Base-by-base conservation (phyloP, 352 stramenopile species). In the Phytopythium mirpurense region DNA sequence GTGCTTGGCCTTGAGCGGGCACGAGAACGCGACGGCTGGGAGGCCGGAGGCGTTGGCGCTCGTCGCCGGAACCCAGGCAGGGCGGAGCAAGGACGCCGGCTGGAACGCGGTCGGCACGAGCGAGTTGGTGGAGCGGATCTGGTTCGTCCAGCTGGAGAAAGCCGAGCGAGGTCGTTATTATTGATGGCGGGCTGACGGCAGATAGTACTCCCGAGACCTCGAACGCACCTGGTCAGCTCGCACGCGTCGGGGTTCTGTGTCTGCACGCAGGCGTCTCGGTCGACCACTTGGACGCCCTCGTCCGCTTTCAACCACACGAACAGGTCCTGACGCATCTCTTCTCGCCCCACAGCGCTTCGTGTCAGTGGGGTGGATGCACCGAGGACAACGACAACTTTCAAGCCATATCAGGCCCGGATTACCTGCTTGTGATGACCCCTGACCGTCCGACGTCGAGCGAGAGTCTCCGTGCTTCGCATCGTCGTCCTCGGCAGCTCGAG, bases 231-330 rank as follows among this genome's bases (percentile, higher is more conserved):
- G 48, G 55, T 83, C 10, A 84, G 57, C 10, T 72, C 62, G 34
- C 77, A 88, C 2, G 56, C 60, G 9, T 62, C 62, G 16, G 51
- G 34, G 16, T 66, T 54, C 1, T 65, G 72, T 9, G 68, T 66
- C 9, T 62, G 41, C 18, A 68, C 49, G 31, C 77, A 86, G 36
- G 64, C 60, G 0, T 41, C 37, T 2, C 66, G 21, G 26, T 74
- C 65, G 10, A 78, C 63, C 9, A 88, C 60, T 19, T 86, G 55
- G 1, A 88, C 72, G 19, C 74, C 77, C 26, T 59, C 65, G 47
- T 88, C 72, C 5, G 70, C 69, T 19, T 70, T 65, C 11, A 88
- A 59, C 77, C 77, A 88, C 40, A 79, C 11, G 2, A 68, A 27
- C 16, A 86, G 45, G 15, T 70, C 67, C 11, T 53, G 46, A 9